Percentiles rank a stretch among this genome's conserved stretches.
Conservation (phyloP, 1,139 yeast genomes). For the Yarrowia galli region DNA sequence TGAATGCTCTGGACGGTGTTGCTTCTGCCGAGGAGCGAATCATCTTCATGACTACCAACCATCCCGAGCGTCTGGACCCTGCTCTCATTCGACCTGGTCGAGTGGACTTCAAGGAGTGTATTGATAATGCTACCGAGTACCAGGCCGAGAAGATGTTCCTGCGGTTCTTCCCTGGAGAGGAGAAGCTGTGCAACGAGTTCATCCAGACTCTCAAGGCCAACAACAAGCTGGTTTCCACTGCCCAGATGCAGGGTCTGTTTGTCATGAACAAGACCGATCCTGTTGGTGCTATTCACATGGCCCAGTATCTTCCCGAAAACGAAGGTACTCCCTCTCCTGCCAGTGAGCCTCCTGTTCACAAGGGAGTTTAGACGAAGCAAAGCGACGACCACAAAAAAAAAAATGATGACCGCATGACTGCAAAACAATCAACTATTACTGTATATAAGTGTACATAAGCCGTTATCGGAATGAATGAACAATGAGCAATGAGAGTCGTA, state of each 20-base stretch:
- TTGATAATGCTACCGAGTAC: conserved; percentile 82
- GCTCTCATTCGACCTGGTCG: conserved; percentile 88
- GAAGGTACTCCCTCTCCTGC: conserved; percentile 29
- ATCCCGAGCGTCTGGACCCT: conserved; percentile 87
- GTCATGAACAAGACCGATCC: conserved; percentile 92
- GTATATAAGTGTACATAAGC: conserved; percentile 17
- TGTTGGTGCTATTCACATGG: conserved; percentile 72
- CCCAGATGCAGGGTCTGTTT: conserved; percentile 93
- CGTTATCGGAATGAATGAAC: conserved; percentile 18
- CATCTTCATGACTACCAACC: conserved; percentile 98
- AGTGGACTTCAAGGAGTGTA: conserved; percentile 80
- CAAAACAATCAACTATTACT: not conserved
- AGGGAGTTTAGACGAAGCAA: conserved; percentile 9
- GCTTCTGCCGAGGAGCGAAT: conserved; percentile 97
- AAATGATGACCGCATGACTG: not conserved
- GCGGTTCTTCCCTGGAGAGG: conserved; percentile 79
- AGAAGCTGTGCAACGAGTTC: conserved; percentile 67
- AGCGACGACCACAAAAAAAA: not conserved
- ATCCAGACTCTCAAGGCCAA: conserved; percentile 60
- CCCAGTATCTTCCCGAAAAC: conserved; percentile 46
- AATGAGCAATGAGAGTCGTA: not conserved
- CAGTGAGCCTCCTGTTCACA: conserved; percentile 27
- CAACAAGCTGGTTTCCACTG: conserved; percentile 78
- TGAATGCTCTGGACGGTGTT: conserved; percentile 97
- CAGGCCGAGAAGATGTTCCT: conserved; percentile 86